Conservation (phyloP, 176 grass and related monocot species). For the Juncus effusus region DNA sequence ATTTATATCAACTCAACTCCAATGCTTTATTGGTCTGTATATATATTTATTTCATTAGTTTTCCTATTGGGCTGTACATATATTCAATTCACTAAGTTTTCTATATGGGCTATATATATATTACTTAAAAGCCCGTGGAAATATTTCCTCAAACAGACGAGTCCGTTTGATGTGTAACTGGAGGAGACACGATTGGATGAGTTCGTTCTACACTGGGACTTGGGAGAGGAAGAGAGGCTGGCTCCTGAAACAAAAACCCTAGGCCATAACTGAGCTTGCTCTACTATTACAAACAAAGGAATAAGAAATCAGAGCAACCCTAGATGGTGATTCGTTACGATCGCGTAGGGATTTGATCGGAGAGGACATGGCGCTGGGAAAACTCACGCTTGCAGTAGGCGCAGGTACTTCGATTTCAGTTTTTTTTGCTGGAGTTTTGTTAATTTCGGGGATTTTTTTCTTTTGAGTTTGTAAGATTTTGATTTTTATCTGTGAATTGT, state of each 20-base stretch:
- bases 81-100: no score
- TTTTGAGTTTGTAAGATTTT: neutral
- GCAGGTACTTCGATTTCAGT: slow-evolving; percentile 14
- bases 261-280: neutral
- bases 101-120: no score
- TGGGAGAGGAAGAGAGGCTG: no score
- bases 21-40: no score
- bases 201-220: no score
- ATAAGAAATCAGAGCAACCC: slow-evolving; percentile 11
- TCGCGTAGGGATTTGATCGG: slow-evolving; percentile 18
- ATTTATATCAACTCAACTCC: no score
- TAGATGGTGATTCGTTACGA: slow-evolving; percentile 7
- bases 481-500: neutral
- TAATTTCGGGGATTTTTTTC: neutral
- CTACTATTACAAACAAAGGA: slow-evolving; percentile 13
- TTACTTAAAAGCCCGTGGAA: no score
- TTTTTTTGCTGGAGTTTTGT: neutral
- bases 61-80: no score
- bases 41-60: no score
- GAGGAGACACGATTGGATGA: no score
- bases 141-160: no score
- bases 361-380: slow-evolving; percentile 22
- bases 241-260: slow-evolving; percentile 23
- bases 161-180: no score
- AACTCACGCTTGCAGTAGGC: slow-evolving; percentile 22